Base-by-base conservation (phyloP, 2,329 filamentous ascomycete genomes). In the Furcasterigmium sp. region DNA sequence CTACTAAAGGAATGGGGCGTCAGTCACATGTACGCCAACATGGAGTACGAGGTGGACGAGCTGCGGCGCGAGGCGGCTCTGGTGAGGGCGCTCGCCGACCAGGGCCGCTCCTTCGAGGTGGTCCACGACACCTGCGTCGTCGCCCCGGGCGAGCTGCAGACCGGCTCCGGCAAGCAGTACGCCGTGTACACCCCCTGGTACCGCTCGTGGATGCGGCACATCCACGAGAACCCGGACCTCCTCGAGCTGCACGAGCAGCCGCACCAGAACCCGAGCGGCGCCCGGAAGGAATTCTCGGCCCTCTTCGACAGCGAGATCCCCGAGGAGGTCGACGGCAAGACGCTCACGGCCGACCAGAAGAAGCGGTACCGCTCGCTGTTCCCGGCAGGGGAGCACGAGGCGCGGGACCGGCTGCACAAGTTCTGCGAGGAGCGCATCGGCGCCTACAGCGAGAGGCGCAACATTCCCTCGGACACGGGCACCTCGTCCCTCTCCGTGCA, bases 1-100 rank as follows among this genome's bases (percentile, higher is more conserved):
- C 66, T 91, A 32, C 78, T 85, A 59, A 67, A 78, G 23, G 68
- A 80, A 47, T 95, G 88, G 89, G 78, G 78, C 0, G 84, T 80
- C 1, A 83, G 73, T 39, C 85, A 93, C 54, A 51, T 95, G 3
- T 94, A 82, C 55, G 82, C 85, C 38, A 95, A 95, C 57, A 80
- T 90, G 45, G 90, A 95, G 59, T 95, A 95, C 55, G 91, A 95
- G 60, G 88, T 94, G 0, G 91, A 96, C 57, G 91, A 95, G 64
- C 64, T 95, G 45, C 73, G 90, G 35, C 74, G 90, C 6, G 91
- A 96, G 54, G 80, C 82, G 1, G 70, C 69, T 21, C 64, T 95
- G 55, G 73, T 87, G 1, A 73, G 68, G 21, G 61, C 72, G 32
- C 78, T 84, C 46, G 64, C 84, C 1, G 72, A 80, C 14, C 76